These are phyloP conservation scores for Prunus armeniaca DNA, from an alignment of 306 rosid species.

Conservation along the genomic window DNA sequence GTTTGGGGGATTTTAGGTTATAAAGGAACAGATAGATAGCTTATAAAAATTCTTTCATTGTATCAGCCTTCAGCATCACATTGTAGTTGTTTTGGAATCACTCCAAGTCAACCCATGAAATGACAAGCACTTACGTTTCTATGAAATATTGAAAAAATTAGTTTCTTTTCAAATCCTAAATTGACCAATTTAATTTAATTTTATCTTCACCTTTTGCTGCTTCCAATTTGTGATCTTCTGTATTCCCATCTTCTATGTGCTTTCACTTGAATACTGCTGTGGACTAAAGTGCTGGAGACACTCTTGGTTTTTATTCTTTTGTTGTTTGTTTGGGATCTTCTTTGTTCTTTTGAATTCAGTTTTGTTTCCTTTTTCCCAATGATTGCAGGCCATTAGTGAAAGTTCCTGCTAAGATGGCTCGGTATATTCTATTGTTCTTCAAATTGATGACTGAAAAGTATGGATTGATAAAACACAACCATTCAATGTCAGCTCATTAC, in stretches of 20 bases:
- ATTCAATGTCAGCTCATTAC: constrained; percentile 49
- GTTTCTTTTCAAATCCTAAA: neutral
- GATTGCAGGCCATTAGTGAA: constrained; percentile 68
- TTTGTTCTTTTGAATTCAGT: neutral
- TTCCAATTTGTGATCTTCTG: constrained; percentile 16
- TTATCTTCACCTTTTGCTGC: neutral
- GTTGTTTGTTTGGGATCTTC: constrained; percentile 14
- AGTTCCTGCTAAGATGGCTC: constrained; percentile 63
- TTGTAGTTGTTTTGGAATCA: neutral
- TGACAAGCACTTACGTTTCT: no score
- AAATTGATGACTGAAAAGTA: constrained; percentile 54
- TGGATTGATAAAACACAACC: constrained; percentile 41
- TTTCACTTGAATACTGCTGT: neutral
- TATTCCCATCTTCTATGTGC: neutral
- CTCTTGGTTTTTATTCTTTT: constrained; percentile 15
- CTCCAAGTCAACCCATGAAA: no score
- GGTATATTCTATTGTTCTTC: constrained; percentile 41
- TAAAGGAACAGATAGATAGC: no score
- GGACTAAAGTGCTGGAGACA: neutral
- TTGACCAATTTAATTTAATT: neutral
- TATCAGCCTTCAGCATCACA: neutral
- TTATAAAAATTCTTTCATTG: no score
- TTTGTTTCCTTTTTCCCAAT: constrained; percentile 23
- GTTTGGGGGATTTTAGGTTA: no score
- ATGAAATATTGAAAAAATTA: neutral